These are phyloP conservation scores for Fraxinus floribunda DNA, from an alignment of 305 asterid genomes.

Conservation along the genomic window DNA sequence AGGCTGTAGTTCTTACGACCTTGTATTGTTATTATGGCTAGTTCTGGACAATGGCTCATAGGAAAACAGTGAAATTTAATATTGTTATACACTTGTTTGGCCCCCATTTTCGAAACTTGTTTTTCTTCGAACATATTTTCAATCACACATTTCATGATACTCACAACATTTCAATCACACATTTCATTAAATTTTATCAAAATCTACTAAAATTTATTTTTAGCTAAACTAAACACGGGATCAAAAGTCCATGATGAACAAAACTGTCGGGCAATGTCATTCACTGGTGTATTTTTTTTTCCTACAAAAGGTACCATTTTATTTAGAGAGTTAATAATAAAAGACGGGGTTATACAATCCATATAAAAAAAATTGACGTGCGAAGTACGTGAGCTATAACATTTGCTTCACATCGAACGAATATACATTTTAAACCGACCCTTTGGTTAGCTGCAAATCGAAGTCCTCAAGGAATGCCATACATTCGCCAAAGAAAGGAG, in stretches of 20 bases:
- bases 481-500: background rate
- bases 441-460: background rate
- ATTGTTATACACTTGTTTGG: conserved; percentile 19
- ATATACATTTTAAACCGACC: background rate
- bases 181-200: background rate
- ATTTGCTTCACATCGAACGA: background rate
- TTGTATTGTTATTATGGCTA: conserved; percentile 28
- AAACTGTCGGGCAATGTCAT: background rate
- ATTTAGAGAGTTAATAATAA: background rate
- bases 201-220: background rate
- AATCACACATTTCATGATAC: background rate
- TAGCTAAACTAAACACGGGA: background rate
- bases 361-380: background rate
- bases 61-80: conserved; percentile 25
- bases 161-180: background rate
- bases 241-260: background rate
- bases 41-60: conserved; percentile 29
- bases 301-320: background rate
- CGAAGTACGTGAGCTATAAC: background rate
- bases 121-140: background rate
- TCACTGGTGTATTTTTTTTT: background rate
- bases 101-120: background rate
- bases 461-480: background rate
- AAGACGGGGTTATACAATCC: background rate
- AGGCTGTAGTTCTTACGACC: conserved; percentile 19